phyloP scores from a whole-genome alignment of 164 flowering plant genomes.

The Protea cynaroides region DNA sequence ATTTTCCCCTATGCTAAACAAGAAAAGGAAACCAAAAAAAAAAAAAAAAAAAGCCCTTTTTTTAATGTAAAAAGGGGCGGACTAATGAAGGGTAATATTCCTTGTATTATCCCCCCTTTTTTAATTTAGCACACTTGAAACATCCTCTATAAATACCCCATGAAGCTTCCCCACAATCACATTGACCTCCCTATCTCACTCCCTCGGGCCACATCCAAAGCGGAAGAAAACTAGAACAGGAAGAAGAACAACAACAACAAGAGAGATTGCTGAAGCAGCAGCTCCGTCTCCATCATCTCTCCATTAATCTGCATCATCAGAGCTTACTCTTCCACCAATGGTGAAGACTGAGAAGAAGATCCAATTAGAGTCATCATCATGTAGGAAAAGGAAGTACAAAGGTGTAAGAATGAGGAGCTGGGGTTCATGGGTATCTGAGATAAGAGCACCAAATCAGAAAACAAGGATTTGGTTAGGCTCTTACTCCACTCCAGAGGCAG shows the following conservation, averaged over 20 bases:
- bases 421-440: conserved; percentile 97
- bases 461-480: conserved; percentile 96
- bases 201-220: background rate
- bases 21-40: too few species aligned
- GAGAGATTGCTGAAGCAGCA: background rate
- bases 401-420: conserved; percentile 98
- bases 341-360: conserved; percentile 39
- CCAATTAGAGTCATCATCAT: conserved; percentile 20
- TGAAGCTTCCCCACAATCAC: background rate
- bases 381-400: conserved; percentile 61
- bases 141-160: background rate
- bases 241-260: background rate
- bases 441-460: conserved; percentile 87
- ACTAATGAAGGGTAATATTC: background rate
- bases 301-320: too few species aligned
- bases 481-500: conserved; percentile 86
- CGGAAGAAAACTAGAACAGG: background rate
- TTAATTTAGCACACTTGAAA: background rate
- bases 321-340: too few species aligned
- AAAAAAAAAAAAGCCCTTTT: too few species aligned
- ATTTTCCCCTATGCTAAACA: too few species aligned
- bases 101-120: background rate
- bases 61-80: background rate
- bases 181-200: background rate
- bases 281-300: background rate